A percentile compares a stretch with the other conserved stretches of the same genome.
phyloP scores from a whole-genome alignment of 2,329 filamentous ascomycete genomes.

The Ophiostoma sp. region DNA sequence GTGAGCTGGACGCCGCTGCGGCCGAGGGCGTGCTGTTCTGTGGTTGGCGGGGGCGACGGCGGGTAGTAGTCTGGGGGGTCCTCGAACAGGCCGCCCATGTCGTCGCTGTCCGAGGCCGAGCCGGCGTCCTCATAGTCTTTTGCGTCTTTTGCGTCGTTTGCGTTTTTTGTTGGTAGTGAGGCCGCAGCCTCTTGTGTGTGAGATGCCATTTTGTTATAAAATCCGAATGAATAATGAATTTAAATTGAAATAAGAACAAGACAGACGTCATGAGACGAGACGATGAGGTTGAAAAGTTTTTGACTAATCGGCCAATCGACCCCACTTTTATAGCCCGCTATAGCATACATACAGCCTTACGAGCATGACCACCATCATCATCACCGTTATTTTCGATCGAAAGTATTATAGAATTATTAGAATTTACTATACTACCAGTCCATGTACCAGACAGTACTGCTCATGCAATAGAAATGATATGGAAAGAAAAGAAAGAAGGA shows the following conservation, averaged over 20 bases:
- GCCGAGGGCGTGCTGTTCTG: slow-evolving; percentile 61
- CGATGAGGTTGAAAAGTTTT: neutral
- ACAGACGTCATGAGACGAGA: neutral
- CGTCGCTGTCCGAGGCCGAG: slow-evolving; percentile 29
- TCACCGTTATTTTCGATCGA: neutral
- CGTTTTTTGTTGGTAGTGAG: neutral
- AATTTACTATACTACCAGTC: neutral
- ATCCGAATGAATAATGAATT: neutral
- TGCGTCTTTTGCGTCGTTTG: neutral
- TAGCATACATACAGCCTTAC: neutral
- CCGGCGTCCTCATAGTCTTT: slow-evolving; percentile 24
- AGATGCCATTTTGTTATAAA: neutral
- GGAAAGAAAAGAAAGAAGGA: neutral
- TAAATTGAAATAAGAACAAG: neutral
- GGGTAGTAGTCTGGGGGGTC: slow-evolving; percentile 79
- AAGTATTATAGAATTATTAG: neutral
- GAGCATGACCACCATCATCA: neutral
- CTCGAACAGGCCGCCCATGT: slow-evolving; percentile 52
- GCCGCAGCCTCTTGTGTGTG: slow-evolving; percentile 7
- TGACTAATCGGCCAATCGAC: neutral
- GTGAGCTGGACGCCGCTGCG: slow-evolving; percentile 52
- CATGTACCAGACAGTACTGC: neutral
- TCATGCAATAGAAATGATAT: neutral
- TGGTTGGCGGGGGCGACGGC: slow-evolving; percentile 69
- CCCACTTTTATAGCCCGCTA: neutral